phyloP scores from a whole-genome alignment of 163 green algal genomes.

The Volvox carteri region DNA sequence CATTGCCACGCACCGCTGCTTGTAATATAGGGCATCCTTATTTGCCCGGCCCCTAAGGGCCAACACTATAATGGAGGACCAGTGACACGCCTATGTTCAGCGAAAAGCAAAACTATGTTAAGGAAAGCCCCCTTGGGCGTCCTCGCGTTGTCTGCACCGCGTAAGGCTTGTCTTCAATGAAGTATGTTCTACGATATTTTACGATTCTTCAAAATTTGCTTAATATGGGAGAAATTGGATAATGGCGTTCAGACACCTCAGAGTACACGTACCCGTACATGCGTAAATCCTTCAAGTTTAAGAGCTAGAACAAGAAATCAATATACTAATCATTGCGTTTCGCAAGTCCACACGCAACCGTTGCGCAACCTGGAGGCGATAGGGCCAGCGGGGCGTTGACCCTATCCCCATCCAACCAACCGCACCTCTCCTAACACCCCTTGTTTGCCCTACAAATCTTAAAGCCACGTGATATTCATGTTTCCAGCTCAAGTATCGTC shows the following conservation, averaged over 20 bases:
- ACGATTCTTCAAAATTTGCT: not conserved
- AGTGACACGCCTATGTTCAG: not conserved
- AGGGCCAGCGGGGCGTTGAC: not conserved
- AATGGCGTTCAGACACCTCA: too few relatives aligned
- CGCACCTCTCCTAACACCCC: not conserved
- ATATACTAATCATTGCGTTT: not conserved
- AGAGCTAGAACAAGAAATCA: too few relatives aligned
- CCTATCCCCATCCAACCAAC: not conserved
- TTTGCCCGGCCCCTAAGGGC: not conserved
- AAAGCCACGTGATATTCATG: not conserved
- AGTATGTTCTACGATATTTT: not conserved
- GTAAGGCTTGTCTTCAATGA: not conserved
- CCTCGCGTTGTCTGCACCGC: not conserved
- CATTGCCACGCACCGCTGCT: conserved; percentile 3
- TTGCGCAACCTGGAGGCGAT: not conserved
- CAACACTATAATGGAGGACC: not conserved
- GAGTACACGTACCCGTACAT: not conserved
- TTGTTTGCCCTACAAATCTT: not conserved
- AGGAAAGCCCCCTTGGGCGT: not conserved
- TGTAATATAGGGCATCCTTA: conserved; percentile 28
- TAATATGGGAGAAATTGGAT: not conserved
- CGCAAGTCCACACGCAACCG: not conserved
- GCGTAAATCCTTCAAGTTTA: too few relatives aligned
- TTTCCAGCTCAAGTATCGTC: not conserved
- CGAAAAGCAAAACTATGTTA: not conserved